These are phyloP conservation scores for Erythrophleum fordii DNA, from an alignment of 306 rosid genomes.

Conservation along the genomic window DNA sequence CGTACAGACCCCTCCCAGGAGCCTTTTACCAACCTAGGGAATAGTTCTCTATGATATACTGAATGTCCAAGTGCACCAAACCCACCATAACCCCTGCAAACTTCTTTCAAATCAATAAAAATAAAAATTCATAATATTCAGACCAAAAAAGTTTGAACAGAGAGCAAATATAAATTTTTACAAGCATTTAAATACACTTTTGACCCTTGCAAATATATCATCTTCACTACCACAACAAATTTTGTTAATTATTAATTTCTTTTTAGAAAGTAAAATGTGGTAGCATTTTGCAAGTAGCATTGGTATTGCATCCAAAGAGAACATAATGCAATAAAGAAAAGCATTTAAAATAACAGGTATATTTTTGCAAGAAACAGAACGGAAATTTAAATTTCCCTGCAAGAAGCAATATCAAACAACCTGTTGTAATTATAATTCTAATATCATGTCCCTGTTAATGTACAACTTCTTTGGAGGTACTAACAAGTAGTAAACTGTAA, in stretches of 20 bases:
- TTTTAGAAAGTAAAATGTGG: background rate
- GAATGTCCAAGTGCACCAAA: conserved; percentile 98
- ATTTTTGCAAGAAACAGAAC: background rate
- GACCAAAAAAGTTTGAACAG: conserved; percentile 35
- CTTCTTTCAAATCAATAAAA: conserved; percentile 56
- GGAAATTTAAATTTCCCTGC: background rate
- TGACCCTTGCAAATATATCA: conserved; percentile 13
- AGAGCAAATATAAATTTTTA: background rate
- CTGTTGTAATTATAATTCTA: background rate
- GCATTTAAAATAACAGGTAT: background rate
- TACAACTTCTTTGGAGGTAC: no score
- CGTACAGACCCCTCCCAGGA: conserved; percentile 71
- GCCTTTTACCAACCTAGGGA: conserved; percentile 88
- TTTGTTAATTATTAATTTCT: background rate
- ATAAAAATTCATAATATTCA: conserved; percentile 40
- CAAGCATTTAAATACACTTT: conserved; percentile 11
- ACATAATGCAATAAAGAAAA: background rate
- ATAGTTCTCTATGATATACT: conserved; percentile 72
- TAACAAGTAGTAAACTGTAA: background rate
- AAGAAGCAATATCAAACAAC: background rate
- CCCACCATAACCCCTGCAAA: conserved; percentile 98
- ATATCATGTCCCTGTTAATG: no score
- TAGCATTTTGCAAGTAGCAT: conserved; percentile 24
- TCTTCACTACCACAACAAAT: conserved; percentile 12
- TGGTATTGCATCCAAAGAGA: background rate